Percentiles rank a stretch among this genome's conserved stretches.
These are phyloP conservation scores for Neonectria ditissima DNA, from an alignment of 2,329 filamentous ascomycete genomes.

Conservation along the genomic window DNA sequence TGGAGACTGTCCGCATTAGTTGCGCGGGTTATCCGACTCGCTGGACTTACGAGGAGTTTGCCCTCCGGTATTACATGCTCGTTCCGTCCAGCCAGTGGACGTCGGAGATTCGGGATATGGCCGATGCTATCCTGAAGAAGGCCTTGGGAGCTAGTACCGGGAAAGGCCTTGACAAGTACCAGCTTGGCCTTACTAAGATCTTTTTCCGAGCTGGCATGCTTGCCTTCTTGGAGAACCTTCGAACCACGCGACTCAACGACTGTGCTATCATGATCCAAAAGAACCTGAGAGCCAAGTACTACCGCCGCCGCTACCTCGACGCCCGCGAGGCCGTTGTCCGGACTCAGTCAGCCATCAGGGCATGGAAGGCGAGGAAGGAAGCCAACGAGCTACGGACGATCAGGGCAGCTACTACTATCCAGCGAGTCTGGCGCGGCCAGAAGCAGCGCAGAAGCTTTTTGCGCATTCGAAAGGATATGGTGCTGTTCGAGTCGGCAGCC, in stretches of 20 bases:
- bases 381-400: constrained; percentile 85
- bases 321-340: constrained; percentile 83
- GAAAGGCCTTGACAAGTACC: constrained; percentile 90
- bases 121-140: constrained; percentile 89
- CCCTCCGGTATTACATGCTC: constrained; percentile 97
- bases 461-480: constrained; percentile 82
- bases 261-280: constrained; percentile 99
- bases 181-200: constrained; percentile 97
- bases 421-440: constrained; percentile 92
- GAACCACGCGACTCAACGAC: constrained; percentile 89
- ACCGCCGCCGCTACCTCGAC: constrained; percentile 89
- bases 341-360: constrained; percentile 83
- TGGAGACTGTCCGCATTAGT: constrained; percentile 97
- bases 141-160: constrained; percentile 83
- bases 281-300: constrained; percentile 95
- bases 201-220: constrained; percentile 99
- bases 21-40: constrained; percentile 96
- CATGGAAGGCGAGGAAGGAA: constrained; percentile 79
- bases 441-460: constrained; percentile 88
- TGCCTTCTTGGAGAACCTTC: constrained; percentile 93
- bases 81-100: constrained; percentile 92
- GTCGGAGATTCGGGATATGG: constrained; percentile 93
- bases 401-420: constrained; percentile 93
- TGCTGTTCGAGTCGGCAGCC: constrained; percentile 88
- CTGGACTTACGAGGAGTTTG: constrained; percentile 99